Conservation (phyloP, 129 eudicot species). For the carrot (Daucus carota) region DNA sequence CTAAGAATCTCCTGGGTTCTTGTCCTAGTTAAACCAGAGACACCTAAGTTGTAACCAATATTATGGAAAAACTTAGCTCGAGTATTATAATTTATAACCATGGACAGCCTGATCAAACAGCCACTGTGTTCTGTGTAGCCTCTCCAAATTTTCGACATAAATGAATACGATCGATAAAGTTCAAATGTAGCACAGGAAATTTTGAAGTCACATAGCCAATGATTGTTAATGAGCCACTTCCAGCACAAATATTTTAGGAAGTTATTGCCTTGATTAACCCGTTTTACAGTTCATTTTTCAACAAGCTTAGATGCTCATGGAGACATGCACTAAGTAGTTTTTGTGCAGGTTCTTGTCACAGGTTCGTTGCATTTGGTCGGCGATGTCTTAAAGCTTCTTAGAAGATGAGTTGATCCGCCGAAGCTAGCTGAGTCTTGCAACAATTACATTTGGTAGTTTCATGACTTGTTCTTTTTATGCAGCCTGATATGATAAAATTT, state of each 20-base stretch:
- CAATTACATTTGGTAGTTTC: neutral
- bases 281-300: neutral
- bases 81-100: neutral
- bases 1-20: neutral
- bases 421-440: neutral
- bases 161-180: neutral
- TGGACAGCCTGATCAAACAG: neutral
- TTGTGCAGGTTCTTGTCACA: slow-evolving; percentile 74
- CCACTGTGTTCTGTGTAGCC: neutral
- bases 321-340: neutral
- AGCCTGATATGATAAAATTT: neutral
- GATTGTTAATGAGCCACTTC: neutral
- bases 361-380: slow-evolving; percentile 90
- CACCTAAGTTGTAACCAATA: neutral
- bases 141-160: neutral
- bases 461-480: neutral
- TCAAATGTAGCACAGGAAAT: neutral
- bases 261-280: neutral
- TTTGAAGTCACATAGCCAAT: neutral
- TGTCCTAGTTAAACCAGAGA: neutral
- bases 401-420: slow-evolving; percentile 31
- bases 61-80: neutral
- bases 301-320: neutral
- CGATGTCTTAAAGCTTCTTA: slow-evolving; percentile 68
- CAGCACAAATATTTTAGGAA: neutral